phyloP scores from a whole-genome alignment of 1,139 yeast species.

The Hansenula sp. region DNA sequence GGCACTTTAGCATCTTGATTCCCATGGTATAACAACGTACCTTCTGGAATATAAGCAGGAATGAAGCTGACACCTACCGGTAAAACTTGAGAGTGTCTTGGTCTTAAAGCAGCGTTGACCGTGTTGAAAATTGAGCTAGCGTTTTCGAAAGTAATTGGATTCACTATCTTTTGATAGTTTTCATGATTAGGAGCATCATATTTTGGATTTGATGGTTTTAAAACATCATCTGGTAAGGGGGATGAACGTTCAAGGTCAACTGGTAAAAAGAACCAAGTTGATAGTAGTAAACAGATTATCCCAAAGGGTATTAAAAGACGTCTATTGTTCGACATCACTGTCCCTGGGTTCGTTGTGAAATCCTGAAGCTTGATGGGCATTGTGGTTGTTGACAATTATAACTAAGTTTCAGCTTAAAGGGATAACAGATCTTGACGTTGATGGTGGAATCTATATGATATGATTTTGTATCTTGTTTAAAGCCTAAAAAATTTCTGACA shows the following conservation, averaged over 20 bases:
- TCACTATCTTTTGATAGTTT: constrained; percentile 16
- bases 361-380: neutral
- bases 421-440: too few species aligned
- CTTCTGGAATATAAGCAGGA: constrained; percentile 54
- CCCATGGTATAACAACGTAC: constrained; percentile 50
- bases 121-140: constrained; percentile 53
- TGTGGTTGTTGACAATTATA: neutral
- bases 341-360: neutral
- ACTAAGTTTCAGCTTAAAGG: too few species aligned
- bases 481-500: too few species aligned
- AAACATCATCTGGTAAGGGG: neutral
- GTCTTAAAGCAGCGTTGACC: constrained; percentile 45
- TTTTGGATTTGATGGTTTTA: neutral
- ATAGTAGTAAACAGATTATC: neutral
- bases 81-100: constrained; percentile 42
- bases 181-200: constrained; percentile 9
- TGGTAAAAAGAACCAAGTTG: neutral
- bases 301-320: neutral
- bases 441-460: too few species aligned
- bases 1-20: constrained; percentile 36
- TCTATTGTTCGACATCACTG: neutral
- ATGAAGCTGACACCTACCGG: constrained; percentile 55
- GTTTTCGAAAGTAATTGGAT: constrained; percentile 38
- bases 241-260: neutral
- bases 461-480: too few species aligned